Base-by-base conservation (phyloP, 2,329 filamentous ascomycete genomes). In the Sordariomycetes sp. region DNA sequence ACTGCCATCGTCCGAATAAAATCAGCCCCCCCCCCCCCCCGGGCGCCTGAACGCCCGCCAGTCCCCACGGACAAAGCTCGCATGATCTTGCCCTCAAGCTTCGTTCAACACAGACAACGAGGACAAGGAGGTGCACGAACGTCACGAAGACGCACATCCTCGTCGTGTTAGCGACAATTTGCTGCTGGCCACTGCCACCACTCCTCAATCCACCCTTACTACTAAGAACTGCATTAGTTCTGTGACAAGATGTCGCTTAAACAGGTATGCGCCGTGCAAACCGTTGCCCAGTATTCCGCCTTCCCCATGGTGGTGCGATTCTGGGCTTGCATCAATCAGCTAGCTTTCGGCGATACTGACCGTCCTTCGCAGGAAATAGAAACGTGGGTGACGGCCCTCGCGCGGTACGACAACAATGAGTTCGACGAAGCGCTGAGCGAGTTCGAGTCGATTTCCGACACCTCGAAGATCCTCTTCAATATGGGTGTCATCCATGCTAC, bases 401-500 rank as follows among this genome's bases (percentile, higher is more conserved):
- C 77, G 65, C 86, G 86, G 68, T 99, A 99, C 75, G 94, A 99
- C 74, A 94, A 92, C 74, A 95, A 96, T 74, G 90, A 99, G 67
- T 97, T 95, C 72, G 92, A 97, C 66, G 87, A 92, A 63, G 85
- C 94, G 32, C 74, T 97, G 61, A 81, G 78, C 64, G 82, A 88
- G 60, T 97, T 99, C 68, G 87, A 89, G 61, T 82, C 79, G 64
- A 96, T 99, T 66, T 80, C 87, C 60, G 94, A 97, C 69, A 99
- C 94, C 0, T 96, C 94, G 64, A 97, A 96, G 77, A 99, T 99
- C 61, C 78, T 96, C 60, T 99, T 99, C 78, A 99, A 99, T 68
- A 95, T 92, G 72, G 94, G 94, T 64, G 92, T 99, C 45, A 97
- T 99, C 65, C 89, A 96, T 75, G 94, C 94, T 45, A 97, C 94